A percentile compares a stretch with the other conserved stretches of the same genome.
Evolutionary conservation across 2,329 filamentous ascomycete genomes (phyloP).

Genomic region (Coniella vitis): DNA sequence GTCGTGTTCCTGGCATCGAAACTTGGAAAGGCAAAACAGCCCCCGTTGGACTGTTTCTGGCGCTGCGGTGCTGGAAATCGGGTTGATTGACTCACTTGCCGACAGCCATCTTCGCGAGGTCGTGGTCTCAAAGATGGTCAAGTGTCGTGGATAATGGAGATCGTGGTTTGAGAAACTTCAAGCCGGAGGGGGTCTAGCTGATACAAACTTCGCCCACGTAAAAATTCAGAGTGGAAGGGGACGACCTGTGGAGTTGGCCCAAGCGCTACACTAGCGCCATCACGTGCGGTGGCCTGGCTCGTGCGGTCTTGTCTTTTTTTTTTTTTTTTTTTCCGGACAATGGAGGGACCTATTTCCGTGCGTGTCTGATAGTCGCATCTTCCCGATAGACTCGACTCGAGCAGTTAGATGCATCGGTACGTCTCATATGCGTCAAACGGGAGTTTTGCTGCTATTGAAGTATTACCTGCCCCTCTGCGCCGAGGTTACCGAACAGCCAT

Average conservation of each 20-base stretch:
- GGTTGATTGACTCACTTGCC: conserved; percentile 43
- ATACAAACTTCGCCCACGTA: conserved; percentile 1
- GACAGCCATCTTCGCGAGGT: conserved; percentile 53
- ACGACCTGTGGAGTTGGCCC: conserved; percentile 8
- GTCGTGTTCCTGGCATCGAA: background rate
- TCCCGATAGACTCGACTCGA: fast-evolving
- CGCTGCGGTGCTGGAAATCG: conserved; percentile 16
- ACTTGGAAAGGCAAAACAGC: background rate
- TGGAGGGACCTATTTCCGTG: conserved; percentile 10
- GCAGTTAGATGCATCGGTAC: background rate
- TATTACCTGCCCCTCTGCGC: too few relatives aligned
- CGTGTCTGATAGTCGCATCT: background rate
- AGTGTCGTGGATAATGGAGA: conserved; percentile 24
- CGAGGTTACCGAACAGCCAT: too few relatives aligned
- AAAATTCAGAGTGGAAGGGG: conserved; percentile 7
- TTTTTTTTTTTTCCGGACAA: background rate
- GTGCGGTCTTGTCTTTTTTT: background rate
- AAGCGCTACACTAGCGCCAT: background rate
- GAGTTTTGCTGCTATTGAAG: background rate
- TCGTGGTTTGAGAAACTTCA: conserved; percentile 21
- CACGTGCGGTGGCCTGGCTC: background rate
- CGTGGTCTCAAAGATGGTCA: conserved; percentile 36
- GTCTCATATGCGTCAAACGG: background rate
- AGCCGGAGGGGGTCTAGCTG: conserved; percentile 8
- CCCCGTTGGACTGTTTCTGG: background rate